Conservation (phyloP, 2,329 filamentous ascomycete genomes). For the Beauveria scarabaeidicola region DNA sequence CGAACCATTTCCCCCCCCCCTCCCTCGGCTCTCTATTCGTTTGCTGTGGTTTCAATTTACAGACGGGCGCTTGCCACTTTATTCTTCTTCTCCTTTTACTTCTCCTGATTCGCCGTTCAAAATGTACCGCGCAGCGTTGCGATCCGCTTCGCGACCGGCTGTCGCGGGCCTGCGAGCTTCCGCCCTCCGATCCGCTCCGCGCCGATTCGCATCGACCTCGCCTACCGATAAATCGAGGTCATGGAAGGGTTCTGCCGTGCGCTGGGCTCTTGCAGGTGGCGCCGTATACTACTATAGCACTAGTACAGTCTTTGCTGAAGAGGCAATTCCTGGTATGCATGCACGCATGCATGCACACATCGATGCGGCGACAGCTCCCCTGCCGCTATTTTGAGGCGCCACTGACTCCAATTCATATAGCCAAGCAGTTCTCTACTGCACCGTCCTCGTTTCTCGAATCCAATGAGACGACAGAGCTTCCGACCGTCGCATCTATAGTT, state of each 20-base stretch:
- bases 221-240: constrained; percentile 60
- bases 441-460: constrained; percentile 48
- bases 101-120: constrained; percentile 6
- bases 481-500: constrained; percentile 59
- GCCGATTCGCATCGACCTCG: constrained; percentile 42
- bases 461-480: constrained; percentile 31
- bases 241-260: constrained; percentile 68
- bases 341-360: constrained; percentile 27
- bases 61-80: not conserved
- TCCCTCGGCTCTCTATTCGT: not conserved
- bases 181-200: constrained; percentile 30
- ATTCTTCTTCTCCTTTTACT: constrained; percentile 7
- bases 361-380: not conserved
- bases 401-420: constrained; percentile 13
- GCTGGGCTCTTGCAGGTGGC: constrained; percentile 68
- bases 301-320: constrained; percentile 76
- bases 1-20: no score
- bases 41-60: constrained; percentile 4
- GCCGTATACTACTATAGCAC: constrained; percentile 94
- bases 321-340: constrained; percentile 57
- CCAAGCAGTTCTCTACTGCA: constrained; percentile 24
- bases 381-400: not conserved
- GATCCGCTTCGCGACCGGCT: constrained; percentile 38
- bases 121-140: constrained; percentile 47
- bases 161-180: constrained; percentile 33